Base-by-base conservation (phyloP, 768 basidiomycete genomes). In the Leccinum incarnatum region DNA sequence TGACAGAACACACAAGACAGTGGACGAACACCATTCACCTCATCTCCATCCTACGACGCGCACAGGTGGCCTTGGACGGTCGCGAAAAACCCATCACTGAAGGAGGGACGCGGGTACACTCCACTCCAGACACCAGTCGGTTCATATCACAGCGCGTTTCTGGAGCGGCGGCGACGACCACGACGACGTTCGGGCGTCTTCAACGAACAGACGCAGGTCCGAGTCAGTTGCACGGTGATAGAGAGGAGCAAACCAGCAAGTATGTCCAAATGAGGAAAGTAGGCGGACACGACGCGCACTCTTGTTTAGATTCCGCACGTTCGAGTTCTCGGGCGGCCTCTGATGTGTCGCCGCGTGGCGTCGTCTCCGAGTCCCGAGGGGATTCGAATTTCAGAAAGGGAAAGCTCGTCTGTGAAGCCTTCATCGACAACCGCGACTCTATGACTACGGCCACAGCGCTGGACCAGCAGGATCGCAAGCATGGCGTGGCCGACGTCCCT, bases 81-180 rank as follows among this genome's bases (percentile, higher is more conserved):
- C 71, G 70, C 21, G 67, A 69, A 40, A 68, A 72, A 29, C 68
- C 66, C 29, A 61, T 15, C 15, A 37, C 17, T 17, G 37, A 37
- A 37, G 15, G 23, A 37, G 37, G 17, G 37, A 8, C 37, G 8
- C 17, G 8, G 15, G 37, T 37, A 17, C 14, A 36, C 5, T 14
- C 14, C 5, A 14, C 6, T 25, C 59, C 45, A 3, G 52, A 63
- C 15, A 54, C 42, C 57, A 64, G 57, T 11, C 63, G 70, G 32
- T 75, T 78, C 12, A 67, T 80, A 51, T 72, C 73, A n/a, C 66
- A 70, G 32, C 70, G 72, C 30, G 71, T 80, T 37, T 70, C 72
- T 15, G 68, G 68, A 50, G 74, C 70, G n/a, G 69, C 64, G 14
- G 14, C 34, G 14, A 36, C 6, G 34, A 6, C 37, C 51, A 65